Evolutionary conservation across 805 yeast genomes (phyloP).

Genomic region (Cyberlindnera mrakii): DNA sequence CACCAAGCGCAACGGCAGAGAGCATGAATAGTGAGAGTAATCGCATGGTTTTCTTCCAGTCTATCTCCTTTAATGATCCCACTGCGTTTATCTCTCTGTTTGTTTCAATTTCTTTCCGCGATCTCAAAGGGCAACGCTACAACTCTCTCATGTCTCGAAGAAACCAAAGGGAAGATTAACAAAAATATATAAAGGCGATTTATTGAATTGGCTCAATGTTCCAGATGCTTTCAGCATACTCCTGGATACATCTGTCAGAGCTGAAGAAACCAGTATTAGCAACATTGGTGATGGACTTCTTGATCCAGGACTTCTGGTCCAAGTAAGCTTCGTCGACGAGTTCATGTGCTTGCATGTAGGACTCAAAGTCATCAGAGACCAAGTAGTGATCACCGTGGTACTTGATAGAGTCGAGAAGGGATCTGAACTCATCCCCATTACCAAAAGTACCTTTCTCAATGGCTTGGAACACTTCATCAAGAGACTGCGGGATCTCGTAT

Average conservation of each 20-base stretch:
- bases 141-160: too few relatives aligned
- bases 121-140: too few relatives aligned
- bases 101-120: not conserved
- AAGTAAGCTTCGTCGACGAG: constrained; percentile 67
- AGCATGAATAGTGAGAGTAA: not conserved
- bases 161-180: not conserved
- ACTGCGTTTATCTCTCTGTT: not conserved
- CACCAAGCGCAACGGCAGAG: constrained; percentile 1
- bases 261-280: constrained; percentile 93
- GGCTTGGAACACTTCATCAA: constrained; percentile 55
- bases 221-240: constrained; percentile 91
- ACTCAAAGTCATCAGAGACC: constrained; percentile 84
- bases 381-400: constrained; percentile 80
- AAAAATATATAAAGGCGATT: not conserved
- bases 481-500: constrained; percentile 50
- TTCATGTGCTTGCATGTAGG: constrained; percentile 76
- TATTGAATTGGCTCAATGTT: constrained; percentile 64
- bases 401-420: constrained; percentile 63
- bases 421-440: constrained; percentile 53
- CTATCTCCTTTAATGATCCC: not conserved
- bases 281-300: constrained; percentile 69
- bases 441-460: constrained; percentile 73
- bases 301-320: constrained; percentile 67
- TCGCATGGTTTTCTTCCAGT: not conserved
- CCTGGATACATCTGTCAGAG: constrained; percentile 85